Evolutionary conservation across 2,329 filamentous ascomycete genomes (phyloP), one percentile per base, ranked within the genome.

Genomic region (Ilyonectria sp.): DNA sequence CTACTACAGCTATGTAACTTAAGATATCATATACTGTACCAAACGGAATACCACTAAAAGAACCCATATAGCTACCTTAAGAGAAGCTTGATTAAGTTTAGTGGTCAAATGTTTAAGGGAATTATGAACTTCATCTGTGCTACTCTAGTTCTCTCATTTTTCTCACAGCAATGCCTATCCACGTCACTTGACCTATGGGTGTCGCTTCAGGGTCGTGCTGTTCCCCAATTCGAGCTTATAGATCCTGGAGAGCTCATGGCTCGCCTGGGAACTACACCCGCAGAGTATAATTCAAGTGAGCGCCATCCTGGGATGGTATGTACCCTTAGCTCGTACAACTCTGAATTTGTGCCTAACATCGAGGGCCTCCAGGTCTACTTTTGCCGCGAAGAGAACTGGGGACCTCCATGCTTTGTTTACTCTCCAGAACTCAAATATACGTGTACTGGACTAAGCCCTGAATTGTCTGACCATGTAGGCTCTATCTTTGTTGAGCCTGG

Each of bases 351-450:
- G 21, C 21, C 21, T 21, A 21, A 21, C 21, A 21, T 21, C 21
- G 21, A 21, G 21, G 21, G 21, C 21, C 35, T 11, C 10, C 11
- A 76, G 74, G 68, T 76, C 19, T 76, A 76, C 66, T 75, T 76
- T 47, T 76, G 74, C 40, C 66, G 55, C 13, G 74, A 70, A 5
- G 71, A 75, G 60, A 75, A 76, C 54, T 76, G 73, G 71, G 69
- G 70, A 21, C 60, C 67, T 9, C 67, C 70, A 19, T 76, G 74
- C 67, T 76, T 69, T 47, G 63, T 59, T n/a, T 74, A 75, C 50
- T 60, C 63, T 8, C 71, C 70, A 10, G 53, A 72, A 21, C 74
- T 75, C 15, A 60, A 73, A 13, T 76, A 76, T 52, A 64, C 64
- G 44, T 76, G 74, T 60, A 67, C 68, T 26, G 65, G 71, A 46